Base-by-base conservation (phyloP, 2,329 filamentous ascomycete genomes). In the Chlorencoelia australis region DNA sequence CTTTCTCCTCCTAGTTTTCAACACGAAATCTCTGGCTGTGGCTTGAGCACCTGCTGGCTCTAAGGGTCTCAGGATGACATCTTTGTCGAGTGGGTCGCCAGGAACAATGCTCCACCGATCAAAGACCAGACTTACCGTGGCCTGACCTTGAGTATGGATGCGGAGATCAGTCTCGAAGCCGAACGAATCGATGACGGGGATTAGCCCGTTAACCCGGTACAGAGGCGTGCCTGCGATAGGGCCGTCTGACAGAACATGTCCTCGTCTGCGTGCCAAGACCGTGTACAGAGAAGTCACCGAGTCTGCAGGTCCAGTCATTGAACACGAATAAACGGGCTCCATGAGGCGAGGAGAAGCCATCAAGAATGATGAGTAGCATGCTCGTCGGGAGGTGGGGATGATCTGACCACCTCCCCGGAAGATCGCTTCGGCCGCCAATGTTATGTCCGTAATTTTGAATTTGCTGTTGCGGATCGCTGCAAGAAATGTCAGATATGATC, bases 151-250 rank as follows among this genome's bases (percentile, higher is more conserved):
- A 0, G 89, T 95, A 61, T 94, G 88, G 55, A 96, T 96, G 44
- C 91, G 73, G 40, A 98, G 69, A 64, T 98, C 91, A 10, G 91
- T 96, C 67, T 98, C 91, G 61, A 98, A 96, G 14, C 91, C 91
- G 55, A 98, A 98, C 19, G 80, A 87, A 65, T 98, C 91, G 56
- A 98, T 94, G 41, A 96, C 91, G 7, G 91, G 91, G 38, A 98
- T 78, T 33, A 96, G 69, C 3, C 91, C 91, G 52, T 80, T 83
- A 35, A 95, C 88, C 15, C 83, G 81, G 62, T 95, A 96, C 8
- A 98, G 71, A 4, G 89, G 91, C 7, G 91, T 96, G 16, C 91
- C 91, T 0, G 89, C 87, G 42, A 98, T 85, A 10, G 88, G 88
- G 0, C 85, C 86, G 57, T 98, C 91, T n/a, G 83, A 80, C 17